A percentile compares a stretch with the other conserved stretches of the same genome.
These are phyloP conservation scores for Porodaedalea pini DNA, from an alignment of 1,284 basidiomycete genomes.

Conservation along the genomic window DNA sequence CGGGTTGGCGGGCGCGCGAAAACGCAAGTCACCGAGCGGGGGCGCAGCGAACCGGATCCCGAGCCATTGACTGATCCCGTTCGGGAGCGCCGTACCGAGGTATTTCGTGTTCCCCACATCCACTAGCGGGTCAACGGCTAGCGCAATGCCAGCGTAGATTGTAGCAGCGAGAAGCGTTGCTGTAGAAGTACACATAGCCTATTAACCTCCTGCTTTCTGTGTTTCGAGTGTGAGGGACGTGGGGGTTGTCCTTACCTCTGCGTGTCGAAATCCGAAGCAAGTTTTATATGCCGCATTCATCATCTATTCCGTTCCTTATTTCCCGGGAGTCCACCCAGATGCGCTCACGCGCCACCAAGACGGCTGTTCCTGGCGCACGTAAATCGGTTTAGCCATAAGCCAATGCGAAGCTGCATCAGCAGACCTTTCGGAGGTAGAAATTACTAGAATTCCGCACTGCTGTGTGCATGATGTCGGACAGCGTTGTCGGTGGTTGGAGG, in stretches of 20 bases:
- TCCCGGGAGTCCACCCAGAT: neutral
- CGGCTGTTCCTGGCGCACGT: neutral
- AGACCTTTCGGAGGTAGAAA: too few relatives aligned
- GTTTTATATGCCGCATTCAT: neutral
- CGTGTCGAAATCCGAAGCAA: neutral
- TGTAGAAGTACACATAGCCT: too few relatives aligned
- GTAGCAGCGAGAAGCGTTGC: neutral
- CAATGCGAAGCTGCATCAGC: too few relatives aligned
- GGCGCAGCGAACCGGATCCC: conserved; percentile 32
- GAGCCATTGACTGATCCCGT: conserved; percentile 25
- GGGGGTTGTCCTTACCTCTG: too few relatives aligned
- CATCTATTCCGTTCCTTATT: neutral
- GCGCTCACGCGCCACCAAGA: neutral
- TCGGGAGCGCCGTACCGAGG: conserved; percentile 21
- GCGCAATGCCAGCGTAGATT: neutral
- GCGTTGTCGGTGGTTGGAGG: too few relatives aligned
- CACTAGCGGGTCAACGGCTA: conserved; percentile 20
- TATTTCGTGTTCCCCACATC: conserved; percentile 23
- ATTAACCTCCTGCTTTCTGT: too few relatives aligned
- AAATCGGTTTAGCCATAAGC: too few relatives aligned
- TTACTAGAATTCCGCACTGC: too few relatives aligned
- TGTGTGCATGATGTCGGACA: too few relatives aligned
- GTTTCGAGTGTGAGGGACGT: too few relatives aligned
- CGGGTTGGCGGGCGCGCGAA: conserved; percentile 25
- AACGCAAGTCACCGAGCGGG: conserved; percentile 28